Evolutionary conservation across 2,329 filamentous ascomycete species (phyloP), one percentile per base, ranked within the genome.

Genomic region (Zasmidium angulare): DNA sequence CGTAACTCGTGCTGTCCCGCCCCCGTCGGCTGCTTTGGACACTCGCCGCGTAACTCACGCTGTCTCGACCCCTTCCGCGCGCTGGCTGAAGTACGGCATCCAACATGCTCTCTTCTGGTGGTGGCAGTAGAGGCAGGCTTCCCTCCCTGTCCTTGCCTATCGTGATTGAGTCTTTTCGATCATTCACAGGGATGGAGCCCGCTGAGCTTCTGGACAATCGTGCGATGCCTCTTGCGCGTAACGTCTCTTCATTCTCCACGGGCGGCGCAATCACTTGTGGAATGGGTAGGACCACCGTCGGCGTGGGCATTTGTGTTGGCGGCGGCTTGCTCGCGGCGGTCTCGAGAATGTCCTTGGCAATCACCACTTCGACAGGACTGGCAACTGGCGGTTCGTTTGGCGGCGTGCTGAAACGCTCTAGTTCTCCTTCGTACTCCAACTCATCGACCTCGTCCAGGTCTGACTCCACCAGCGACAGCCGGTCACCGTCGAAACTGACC

Each of bases 211-310:
- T 47, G 3, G 66, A 65, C 49, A 71, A 56, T 24, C 68, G 61
- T 9, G 69, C 69, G 46, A 69, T 72, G 14, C 69, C 70, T 57
- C 64, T 62, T 9, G 66, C 66, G 10, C 69, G 60, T 22, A 72
- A 60, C 1, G 65, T 65, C 50, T 70, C 69, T 52, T 68, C 65
- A 31, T 59, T 70, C 31, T 71, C 63, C 0, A 66, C 59, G 2
- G 68, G 68, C 20, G 64, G 64, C 4, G 63, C 46, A 3, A 49
- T 17, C 1, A 58, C 46, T 24, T 51, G n/a, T n/a, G 59, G 40
- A 17, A 58, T 22, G 3, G 50, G 26, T 10, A 29, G 26, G 12
- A 43, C 36, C 3, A 43, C 36, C 22, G 24, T 31, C 12, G 43
- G 17, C 24, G 19, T 21, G n/a, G 53, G 14, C n/a, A n/a, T n/a